Evolutionary conservation across 2,329 filamentous ascomycete species (phyloP).

Genomic region (Trichoderma endophyticum): DNA sequence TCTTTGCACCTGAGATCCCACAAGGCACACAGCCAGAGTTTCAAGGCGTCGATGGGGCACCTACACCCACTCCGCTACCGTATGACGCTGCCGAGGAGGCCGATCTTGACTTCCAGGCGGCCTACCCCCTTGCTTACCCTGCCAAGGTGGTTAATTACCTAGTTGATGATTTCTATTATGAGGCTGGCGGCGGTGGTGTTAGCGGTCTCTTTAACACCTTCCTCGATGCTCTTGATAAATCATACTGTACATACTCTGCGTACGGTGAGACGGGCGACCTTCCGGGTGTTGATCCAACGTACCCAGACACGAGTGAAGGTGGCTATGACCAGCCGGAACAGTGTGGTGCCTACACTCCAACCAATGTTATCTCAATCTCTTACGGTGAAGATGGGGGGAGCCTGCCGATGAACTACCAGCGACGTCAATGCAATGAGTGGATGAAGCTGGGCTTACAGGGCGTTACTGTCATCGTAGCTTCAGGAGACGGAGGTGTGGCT

Average conservation of each 20-base stretch:
- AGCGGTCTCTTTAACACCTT: constrained; percentile 36
- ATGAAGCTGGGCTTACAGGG: constrained; percentile 54
- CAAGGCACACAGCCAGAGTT: constrained; percentile 16
- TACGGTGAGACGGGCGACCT: constrained; percentile 31
- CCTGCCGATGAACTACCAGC: constrained; percentile 45
- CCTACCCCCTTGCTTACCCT: constrained; percentile 49
- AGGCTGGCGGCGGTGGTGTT: constrained; percentile 14
- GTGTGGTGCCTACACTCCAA: constrained; percentile 42
- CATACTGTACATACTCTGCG: constrained; percentile 37
- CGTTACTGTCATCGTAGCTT: constrained; percentile 46
- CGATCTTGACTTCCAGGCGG: constrained; percentile 48
- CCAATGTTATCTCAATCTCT: constrained; percentile 53
- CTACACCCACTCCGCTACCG: constrained; percentile 6
- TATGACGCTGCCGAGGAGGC: constrained; percentile 38
- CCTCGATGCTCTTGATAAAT: constrained; percentile 41
- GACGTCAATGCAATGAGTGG: constrained; percentile 52
- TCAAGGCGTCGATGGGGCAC: constrained; percentile 17
- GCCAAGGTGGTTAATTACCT: constrained; percentile 45
- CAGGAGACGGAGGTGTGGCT: constrained; percentile 46
- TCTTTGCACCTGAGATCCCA: constrained; percentile 29
- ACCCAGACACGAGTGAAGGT: constrained; percentile 32
- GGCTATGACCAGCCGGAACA: constrained; percentile 40
- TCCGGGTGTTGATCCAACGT: not conserved
- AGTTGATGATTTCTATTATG: constrained; percentile 20
- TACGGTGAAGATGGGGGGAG: constrained; percentile 53